Percentiles rank a stretch among this genome's conserved stretches.
Conservation (phyloP, 306 rosid genomes). For the Clitoria ternatea region DNA sequence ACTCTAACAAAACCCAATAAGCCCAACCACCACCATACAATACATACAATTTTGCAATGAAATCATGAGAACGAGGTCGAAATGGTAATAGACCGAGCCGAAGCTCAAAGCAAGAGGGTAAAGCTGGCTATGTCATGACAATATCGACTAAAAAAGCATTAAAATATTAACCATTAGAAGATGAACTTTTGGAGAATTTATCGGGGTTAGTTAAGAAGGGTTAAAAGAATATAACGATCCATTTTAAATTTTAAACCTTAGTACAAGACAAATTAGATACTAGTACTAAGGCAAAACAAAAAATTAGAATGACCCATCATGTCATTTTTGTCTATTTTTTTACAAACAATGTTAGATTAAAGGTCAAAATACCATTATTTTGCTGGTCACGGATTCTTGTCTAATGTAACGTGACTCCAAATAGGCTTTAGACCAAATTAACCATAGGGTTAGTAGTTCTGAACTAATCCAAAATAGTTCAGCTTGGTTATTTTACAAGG, state of each 20-base stretch:
- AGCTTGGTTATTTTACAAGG: not conserved
- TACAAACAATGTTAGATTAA: conserved; percentile 14
- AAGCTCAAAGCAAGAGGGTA: conserved; percentile 31
- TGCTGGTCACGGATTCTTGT: conserved; percentile 35
- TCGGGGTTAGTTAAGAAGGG: not conserved
- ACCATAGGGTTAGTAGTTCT: conserved; percentile 16
- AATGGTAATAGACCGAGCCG: conserved; percentile 17
- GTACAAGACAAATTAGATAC: conserved; percentile 34
- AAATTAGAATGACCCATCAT: conserved; percentile 35
- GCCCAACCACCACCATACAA: conserved; percentile 3
- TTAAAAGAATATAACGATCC: not conserved
- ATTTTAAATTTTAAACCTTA: not conserved
- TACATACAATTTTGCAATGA: conserved; percentile 6
- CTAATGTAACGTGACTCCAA: conserved; percentile 4
- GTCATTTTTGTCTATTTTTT: conserved; percentile 29
- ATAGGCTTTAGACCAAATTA: conserved; percentile 17
- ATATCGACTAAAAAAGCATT: conserved; percentile 33
- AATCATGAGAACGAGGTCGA: conserved; percentile 18
- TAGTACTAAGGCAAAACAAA: conserved; percentile 20
- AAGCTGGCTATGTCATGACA: conserved; percentile 36
- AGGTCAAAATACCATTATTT: conserved; percentile 37
- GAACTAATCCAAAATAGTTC: conserved; percentile 20
- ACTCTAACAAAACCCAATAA: conserved; percentile 30
- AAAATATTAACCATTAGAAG: conserved; percentile 30
- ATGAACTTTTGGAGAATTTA: conserved; percentile 16